phyloP scores from a whole-genome alignment of 257 asterid species.

The Catharanthus roseus region DNA sequence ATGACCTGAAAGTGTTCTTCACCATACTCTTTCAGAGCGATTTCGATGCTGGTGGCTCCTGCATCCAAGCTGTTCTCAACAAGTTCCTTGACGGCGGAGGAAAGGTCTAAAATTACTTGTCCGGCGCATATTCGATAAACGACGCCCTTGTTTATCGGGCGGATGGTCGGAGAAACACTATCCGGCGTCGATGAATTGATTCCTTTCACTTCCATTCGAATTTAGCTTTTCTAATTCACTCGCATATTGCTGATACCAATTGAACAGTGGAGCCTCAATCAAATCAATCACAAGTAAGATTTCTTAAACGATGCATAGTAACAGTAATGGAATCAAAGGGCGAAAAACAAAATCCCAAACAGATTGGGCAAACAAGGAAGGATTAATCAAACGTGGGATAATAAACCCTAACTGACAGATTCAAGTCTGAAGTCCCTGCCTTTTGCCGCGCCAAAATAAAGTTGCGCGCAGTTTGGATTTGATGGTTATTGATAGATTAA shows the following conservation, averaged over 20 bases:
- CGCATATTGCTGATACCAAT: not conserved
- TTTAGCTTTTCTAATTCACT: not conserved
- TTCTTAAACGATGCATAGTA: not conserved
- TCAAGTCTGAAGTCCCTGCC: conserved; percentile 5
- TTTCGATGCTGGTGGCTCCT: conserved; percentile 83
- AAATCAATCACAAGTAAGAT: not conserved
- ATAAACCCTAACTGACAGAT: not conserved
- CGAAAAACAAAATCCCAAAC: not conserved
- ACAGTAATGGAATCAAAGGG: not conserved
- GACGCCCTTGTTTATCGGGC: conserved; percentile 60
- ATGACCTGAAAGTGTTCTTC: conserved; percentile 79
- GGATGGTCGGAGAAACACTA: conserved; percentile 31
- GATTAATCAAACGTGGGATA: not conserved
- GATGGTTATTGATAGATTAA: too few species aligned
- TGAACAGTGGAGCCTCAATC: not conserved
- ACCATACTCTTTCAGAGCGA: conserved; percentile 70
- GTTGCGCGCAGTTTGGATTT: too few species aligned
- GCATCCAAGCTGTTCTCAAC: conserved; percentile 99
- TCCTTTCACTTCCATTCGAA: conserved; percentile 2
- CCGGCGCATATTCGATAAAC: conserved; percentile 89
- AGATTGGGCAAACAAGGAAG: not conserved
- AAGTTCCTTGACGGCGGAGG: conserved; percentile 97
- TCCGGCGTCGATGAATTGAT: not conserved
- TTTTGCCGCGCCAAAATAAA: not conserved
- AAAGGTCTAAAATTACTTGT: conserved; percentile 83